A percentile compares a stretch with the other conserved stretches of the same genome.
These are phyloP conservation scores for Fusarium pseudoanthophilum DNA, from an alignment of 2,329 filamentous ascomycete species.

Conservation along the genomic window DNA sequence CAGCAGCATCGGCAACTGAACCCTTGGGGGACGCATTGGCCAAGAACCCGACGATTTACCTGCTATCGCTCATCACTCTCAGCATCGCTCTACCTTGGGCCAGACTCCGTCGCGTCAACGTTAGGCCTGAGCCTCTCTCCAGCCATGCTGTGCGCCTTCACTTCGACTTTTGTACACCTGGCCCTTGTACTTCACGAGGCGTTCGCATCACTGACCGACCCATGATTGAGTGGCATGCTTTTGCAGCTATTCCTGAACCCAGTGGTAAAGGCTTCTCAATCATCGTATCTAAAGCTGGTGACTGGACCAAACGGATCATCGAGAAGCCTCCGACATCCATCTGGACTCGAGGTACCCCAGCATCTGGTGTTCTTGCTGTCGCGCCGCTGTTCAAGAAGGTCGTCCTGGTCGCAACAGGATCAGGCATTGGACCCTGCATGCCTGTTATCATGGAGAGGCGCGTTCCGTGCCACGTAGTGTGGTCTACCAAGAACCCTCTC, in stretches of 20 bases:
- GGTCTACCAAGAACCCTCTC: conserved; percentile 36
- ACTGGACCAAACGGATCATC: conserved; percentile 74
- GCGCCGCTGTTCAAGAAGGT: conserved; percentile 36
- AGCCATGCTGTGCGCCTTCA: conserved; percentile 75
- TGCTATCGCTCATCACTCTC: conserved; percentile 15
- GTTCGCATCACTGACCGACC: conserved; percentile 69
- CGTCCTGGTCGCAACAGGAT: conserved; percentile 33
- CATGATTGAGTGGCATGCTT: conserved; percentile 74
- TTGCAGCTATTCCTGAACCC: conserved; percentile 73
- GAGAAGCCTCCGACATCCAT: conserved; percentile 65
- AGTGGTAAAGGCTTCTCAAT: conserved; percentile 65
- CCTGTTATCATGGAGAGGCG: conserved; percentile 33
- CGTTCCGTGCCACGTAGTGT: conserved; percentile 31
- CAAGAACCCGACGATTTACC: conserved; percentile 18
- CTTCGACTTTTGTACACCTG: conserved; percentile 67
- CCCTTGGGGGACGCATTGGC: conserved; percentile 13
- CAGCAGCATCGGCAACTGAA: conserved; percentile 45
- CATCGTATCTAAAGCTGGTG: conserved; percentile 73
- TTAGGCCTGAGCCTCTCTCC: conserved; percentile 72
- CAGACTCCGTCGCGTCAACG: conserved; percentile 70
- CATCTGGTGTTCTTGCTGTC: conserved; percentile 56
- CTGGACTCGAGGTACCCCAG: conserved; percentile 71
- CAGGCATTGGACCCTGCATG: conserved; percentile 34
- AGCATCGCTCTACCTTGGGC: conserved; percentile 60
- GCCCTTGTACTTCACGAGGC: conserved; percentile 26